phyloP scores from a whole-genome alignment of 169 alveolate species.

The Miamiensis avidus region DNA sequence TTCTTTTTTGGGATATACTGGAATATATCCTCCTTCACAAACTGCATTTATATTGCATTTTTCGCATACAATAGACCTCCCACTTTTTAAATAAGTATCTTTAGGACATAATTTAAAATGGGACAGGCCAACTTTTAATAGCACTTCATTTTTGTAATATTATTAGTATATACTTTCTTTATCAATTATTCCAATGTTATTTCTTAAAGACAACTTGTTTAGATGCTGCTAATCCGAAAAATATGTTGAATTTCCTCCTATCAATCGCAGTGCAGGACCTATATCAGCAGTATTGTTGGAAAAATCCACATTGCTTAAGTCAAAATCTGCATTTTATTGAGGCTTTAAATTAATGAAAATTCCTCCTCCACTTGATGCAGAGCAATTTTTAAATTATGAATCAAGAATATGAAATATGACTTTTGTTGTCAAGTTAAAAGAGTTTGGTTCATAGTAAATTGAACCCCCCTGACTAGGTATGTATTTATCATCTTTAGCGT shows the following conservation, averaged over 20 bases:
- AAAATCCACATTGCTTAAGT: no score
- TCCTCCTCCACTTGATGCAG: no score
- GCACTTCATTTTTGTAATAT: neutral
- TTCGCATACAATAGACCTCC: neutral
- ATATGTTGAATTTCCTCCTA: neutral
- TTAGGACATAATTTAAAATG: neutral
- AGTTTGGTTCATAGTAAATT: no score
- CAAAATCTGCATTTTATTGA: no score
- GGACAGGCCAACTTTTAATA: neutral
- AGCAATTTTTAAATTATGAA: no score
- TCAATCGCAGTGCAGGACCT: neutral
- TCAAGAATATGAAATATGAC: no score
- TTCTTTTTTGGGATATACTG: neutral
- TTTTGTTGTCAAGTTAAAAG: no score
- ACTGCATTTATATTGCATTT: neutral
- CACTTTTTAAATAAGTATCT: neutral
- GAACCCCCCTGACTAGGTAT: no score
- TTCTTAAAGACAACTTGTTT: neutral
- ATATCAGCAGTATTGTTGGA: neutral
- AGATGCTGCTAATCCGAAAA: no score
- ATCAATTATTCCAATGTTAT: neutral
- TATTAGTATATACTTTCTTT: neutral
- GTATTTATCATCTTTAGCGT: no score
- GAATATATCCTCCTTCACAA: neutral
- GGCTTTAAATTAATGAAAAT: no score